These are phyloP conservation scores for Nitzschia palea DNA, from an alignment of 108 stramenopile genomes.

Conservation along the genomic window DNA sequence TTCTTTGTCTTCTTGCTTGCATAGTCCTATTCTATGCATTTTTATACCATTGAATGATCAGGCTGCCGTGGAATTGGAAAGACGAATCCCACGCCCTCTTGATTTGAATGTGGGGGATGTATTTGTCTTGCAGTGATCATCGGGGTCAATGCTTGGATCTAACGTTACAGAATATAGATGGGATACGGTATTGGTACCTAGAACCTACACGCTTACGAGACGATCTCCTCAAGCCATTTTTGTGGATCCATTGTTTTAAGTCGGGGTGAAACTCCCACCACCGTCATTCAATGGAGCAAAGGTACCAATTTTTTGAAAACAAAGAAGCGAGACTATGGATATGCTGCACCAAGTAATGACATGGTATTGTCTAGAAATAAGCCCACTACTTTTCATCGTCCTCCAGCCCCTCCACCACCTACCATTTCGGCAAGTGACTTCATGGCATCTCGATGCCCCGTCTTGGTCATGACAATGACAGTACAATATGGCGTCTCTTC, in stretches of 20 bases:
- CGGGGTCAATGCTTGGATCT: background rate
- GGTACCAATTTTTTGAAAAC: conserved; percentile 30
- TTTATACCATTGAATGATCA: background rate
- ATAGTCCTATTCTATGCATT: background rate
- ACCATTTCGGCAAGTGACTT: conserved; percentile 67
- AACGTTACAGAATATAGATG: background rate
- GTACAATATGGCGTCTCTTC: conserved; percentile 59
- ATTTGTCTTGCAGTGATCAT: background rate
- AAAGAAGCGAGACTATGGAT: background rate
- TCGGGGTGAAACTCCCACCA: conserved; percentile 41
- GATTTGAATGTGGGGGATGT: background rate
- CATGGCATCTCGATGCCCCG: conserved; percentile 78
- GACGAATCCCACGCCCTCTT: background rate
- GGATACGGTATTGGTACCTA: background rate
- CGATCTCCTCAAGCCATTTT: conserved; percentile 21
- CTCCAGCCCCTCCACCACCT: conserved; percentile 1
- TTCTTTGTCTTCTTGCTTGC: background rate
- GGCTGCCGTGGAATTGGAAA: background rate
- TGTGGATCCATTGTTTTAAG: conserved; percentile 30
- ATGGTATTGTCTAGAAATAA: background rate
- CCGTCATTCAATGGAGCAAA: conserved; percentile 50
- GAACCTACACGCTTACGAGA: conserved; percentile 5
- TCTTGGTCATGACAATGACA: conserved; percentile 82
- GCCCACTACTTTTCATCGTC: background rate
- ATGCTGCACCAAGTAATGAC: background rate